phyloP scores from a whole-genome alignment of 371 early-diverging fungal genomes.

The Dinochytrium kinnereticum region DNA sequence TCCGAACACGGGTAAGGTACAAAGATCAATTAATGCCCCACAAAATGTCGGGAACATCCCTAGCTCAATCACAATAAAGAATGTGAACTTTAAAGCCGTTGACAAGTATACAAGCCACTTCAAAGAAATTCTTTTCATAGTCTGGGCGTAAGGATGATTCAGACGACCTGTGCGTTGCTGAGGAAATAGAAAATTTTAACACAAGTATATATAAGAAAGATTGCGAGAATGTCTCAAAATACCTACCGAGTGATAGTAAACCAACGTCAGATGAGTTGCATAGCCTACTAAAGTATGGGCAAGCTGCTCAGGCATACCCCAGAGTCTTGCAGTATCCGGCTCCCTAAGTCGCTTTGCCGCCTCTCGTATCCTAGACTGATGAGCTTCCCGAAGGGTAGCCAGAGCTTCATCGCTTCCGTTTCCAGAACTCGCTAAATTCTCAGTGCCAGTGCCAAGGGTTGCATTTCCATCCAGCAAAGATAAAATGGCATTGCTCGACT shows the following conservation, averaged over 20 bases:
- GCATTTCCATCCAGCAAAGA: too few species aligned
- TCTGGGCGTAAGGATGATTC: constrained; percentile 51
- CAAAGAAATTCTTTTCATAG: constrained; percentile 35
- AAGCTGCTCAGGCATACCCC: constrained; percentile 10
- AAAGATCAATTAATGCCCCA: constrained; percentile 78
- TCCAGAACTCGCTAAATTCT: too few species aligned
- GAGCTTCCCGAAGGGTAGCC: neutral
- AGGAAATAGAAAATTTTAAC: constrained; percentile 26
- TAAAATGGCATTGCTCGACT: too few species aligned
- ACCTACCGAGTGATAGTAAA: constrained; percentile 8
- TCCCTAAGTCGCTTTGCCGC: neutral
- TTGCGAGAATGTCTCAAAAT: neutral
- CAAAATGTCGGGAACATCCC: constrained; percentile 85
- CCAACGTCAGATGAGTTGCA: neutral
- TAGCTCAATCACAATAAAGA: constrained; percentile 86
- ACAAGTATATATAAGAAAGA: neutral
- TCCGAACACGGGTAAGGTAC: constrained; percentile 74
- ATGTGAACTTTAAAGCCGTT: constrained; percentile 47
- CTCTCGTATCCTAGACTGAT: neutral
- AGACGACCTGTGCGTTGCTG: constrained; percentile 42
- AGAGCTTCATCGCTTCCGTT: neutral
- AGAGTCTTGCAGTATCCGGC: neutral
- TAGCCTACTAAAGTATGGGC: constrained; percentile 8
- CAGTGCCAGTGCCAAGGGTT: too few species aligned
- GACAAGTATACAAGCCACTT: constrained; percentile 32